These are phyloP conservation scores for Camelina neglecta DNA, from an alignment of 345 rosid genomes.

Conservation along the genomic window DNA sequence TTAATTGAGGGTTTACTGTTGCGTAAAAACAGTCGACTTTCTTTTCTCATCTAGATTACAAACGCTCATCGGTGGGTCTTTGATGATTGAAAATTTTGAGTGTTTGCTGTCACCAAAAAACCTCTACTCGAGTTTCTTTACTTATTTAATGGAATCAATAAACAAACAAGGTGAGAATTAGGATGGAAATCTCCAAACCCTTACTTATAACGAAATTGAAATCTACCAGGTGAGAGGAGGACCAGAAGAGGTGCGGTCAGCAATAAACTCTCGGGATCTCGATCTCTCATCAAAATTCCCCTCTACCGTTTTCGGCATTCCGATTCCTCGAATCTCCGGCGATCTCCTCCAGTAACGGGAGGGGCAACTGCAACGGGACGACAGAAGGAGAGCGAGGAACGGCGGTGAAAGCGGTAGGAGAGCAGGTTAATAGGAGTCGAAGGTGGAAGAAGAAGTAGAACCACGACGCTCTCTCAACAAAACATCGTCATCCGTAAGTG, in stretches of 20 bases:
- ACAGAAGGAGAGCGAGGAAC: slow-evolving; percentile 48
- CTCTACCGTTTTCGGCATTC: slow-evolving; percentile 44
- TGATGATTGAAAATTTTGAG: too few relatives aligned
- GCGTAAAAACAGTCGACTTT: too few relatives aligned
- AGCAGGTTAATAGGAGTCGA: slow-evolving; percentile 37
- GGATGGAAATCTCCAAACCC: slow-evolving; percentile 9
- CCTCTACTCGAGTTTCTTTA: too few relatives aligned
- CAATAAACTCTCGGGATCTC: slow-evolving; percentile 34
- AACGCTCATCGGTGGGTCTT: too few relatives aligned
- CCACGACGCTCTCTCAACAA: too few relatives aligned
- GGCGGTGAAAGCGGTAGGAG: slow-evolving; percentile 41
- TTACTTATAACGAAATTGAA: not conserved
- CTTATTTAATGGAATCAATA: too few relatives aligned
- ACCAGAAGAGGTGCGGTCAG: slow-evolving; percentile 47
- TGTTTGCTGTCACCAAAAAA: too few relatives aligned
- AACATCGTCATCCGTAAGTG: too few relatives aligned
- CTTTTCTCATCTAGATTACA: too few relatives aligned
- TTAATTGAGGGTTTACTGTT: too few relatives aligned
- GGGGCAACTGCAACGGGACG: slow-evolving; percentile 67
- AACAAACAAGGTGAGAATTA: too few relatives aligned
- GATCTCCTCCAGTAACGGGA: slow-evolving; percentile 51
- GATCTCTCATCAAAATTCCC: slow-evolving; percentile 43
- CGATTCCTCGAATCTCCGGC: slow-evolving; percentile 48
- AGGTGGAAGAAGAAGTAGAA: slow-evolving; percentile 29
- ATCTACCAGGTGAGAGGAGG: slow-evolving; percentile 54